Conservation (phyloP, 2,329 filamentous ascomycete genomes). For the Drechmeria coniospora region DNA sequence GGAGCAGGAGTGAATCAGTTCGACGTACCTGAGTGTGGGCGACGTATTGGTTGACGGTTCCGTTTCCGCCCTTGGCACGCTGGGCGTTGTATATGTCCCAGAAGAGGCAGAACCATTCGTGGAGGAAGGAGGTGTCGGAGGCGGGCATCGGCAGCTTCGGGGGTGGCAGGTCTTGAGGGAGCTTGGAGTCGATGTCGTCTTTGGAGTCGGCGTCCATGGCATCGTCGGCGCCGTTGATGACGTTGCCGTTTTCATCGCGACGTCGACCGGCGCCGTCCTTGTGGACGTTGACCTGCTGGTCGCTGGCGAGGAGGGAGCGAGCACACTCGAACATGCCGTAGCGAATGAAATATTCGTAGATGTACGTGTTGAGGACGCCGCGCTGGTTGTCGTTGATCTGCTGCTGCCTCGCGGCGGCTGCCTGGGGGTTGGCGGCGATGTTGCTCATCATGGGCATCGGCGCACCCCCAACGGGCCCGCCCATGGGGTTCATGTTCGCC, state of each 20-base stretch:
- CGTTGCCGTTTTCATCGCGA: constrained; percentile 51
- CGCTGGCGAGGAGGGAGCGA: constrained; percentile 51
- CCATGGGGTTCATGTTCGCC: constrained; percentile 55
- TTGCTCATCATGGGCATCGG: constrained; percentile 56
- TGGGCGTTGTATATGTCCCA: constrained; percentile 90
- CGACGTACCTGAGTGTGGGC: constrained; percentile 60
- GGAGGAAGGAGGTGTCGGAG: constrained; percentile 69
- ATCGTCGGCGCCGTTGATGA: constrained; percentile 56
- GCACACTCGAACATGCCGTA: constrained; percentile 76
- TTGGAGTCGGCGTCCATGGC: constrained; percentile 73
- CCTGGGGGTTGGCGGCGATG: constrained; percentile 23
- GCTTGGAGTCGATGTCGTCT: constrained; percentile 58
- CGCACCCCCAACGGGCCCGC: constrained; percentile 45
- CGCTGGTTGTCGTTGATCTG: constrained; percentile 32
- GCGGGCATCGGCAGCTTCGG: constrained; percentile 51
- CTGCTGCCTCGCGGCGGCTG: constrained; percentile 20
- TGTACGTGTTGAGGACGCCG: constrained; percentile 64
- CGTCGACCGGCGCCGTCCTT: constrained; percentile 57
- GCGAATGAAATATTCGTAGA: constrained; percentile 83
- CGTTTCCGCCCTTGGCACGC: constrained; percentile 49
- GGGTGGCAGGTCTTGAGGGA: constrained; percentile 65
- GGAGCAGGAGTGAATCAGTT: background rate
- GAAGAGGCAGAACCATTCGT: constrained; percentile 95
- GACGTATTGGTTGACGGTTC: constrained; percentile 59
- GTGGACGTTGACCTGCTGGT: constrained; percentile 49